Base-by-base conservation (phyloP, 1,139 yeast species). In the Geotrichum carabidarum region DNA sequence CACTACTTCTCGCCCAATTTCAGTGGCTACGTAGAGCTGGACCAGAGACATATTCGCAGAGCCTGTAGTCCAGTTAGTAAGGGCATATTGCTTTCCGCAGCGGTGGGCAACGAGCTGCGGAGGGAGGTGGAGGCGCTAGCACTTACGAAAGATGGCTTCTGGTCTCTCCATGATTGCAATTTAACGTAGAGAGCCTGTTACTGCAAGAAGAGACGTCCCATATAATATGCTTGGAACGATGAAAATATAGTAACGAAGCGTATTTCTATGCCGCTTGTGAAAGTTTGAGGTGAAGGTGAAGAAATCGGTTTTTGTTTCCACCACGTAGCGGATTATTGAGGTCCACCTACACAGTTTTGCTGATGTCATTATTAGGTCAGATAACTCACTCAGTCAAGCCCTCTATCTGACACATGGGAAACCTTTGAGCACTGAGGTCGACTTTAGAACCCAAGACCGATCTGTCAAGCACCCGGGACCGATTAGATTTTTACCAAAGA, bases 31-130 rank as follows among this genome's bases (percentile, higher is more conserved):
- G 70, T 87, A 93, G 68, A 93, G 80, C 73, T 93, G 98, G 44
- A 91, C 90, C 60, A 91, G 78, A 45, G 90, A 79, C 98, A 93
- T 91, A 57, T 94, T 95, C 72, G 98, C 97, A 54, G 97, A 87
- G 72, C 95, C 78, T 74, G 52, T 34, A 43, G 18, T 40, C 27
- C 22, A 27, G 32, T 45, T 40, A 40, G 43, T 15, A 17, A 17
- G 27, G 27, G 27, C 27, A 22, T 22, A 22, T 22, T 12, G 36
- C 7, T 34, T 34, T 22, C 36, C n/a, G 36, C n/a, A 34, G 37
- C 31, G 44, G 27, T 44, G 32, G 34, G 49, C 43, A 14, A 27
- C 43, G 32, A 22, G 27, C 27, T 18, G 42, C 44, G 31, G n/a
- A 18, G 42, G 15, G 9, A 37, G 41, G 7, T 15, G 44, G 48